These are phyloP conservation scores for Aphanoascus verrucosus DNA, from an alignment of 2,329 filamentous ascomycete species.

Conservation along the genomic window DNA sequence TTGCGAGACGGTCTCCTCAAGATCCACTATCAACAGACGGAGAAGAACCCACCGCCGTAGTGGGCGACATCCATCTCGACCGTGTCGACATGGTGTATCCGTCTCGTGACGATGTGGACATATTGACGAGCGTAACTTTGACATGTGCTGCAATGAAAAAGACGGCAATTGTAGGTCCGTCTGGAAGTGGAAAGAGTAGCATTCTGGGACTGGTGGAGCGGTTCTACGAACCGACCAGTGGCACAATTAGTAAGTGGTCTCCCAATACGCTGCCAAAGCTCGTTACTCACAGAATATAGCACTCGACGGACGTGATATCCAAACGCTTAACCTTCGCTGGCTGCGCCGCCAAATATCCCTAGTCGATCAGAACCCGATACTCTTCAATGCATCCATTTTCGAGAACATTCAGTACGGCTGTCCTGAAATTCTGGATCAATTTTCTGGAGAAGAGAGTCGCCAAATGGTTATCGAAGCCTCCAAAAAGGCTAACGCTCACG, in stretches of 20 bases:
- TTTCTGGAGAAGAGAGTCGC: conserved; percentile 21
- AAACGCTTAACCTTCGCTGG: conserved; percentile 48
- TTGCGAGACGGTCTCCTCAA: conserved; percentile 66
- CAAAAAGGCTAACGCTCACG: conserved; percentile 51
- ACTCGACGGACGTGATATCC: conserved; percentile 47
- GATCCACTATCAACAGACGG: conserved; percentile 57
- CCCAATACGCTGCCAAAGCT: too few species aligned
- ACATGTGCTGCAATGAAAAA: conserved; percentile 32
- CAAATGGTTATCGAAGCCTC: conserved; percentile 45
- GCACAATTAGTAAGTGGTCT: conserved; percentile 29
- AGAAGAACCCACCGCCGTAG: conserved; percentile 52
- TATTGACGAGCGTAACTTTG: conserved; percentile 28
- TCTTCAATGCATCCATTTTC: conserved; percentile 55
- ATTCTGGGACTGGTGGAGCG: conserved; percentile 45
- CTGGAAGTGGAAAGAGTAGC: conserved; percentile 46
- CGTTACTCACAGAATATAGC: too few species aligned
- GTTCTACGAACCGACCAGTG: conserved; percentile 42
- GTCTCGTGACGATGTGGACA: conserved; percentile 32
- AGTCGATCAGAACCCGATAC: conserved; percentile 52
- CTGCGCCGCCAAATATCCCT: conserved; percentile 51
- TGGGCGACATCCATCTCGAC: conserved; percentile 60
- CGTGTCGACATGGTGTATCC: conserved; percentile 45
- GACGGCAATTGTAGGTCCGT: conserved; percentile 45
- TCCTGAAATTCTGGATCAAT: conserved; percentile 47
- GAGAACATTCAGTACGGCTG: conserved; percentile 55